Evolutionary conservation across 768 basidiomycete species (phyloP).

Genomic region (Sarcomyxa edulis): DNA sequence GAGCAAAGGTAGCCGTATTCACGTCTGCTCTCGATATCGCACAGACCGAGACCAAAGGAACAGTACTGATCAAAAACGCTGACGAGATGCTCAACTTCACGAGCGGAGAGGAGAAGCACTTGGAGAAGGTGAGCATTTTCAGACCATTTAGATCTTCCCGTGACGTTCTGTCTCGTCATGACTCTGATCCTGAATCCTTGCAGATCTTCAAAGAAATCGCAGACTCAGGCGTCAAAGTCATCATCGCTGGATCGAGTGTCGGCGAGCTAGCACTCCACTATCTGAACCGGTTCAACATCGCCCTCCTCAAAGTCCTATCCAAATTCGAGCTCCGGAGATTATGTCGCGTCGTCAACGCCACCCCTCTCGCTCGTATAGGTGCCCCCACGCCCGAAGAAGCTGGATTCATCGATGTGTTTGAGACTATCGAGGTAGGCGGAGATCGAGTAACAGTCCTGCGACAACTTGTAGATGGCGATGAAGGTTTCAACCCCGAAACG

Average conservation of each 20-base stretch:
- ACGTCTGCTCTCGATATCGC: constrained; percentile 89
- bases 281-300: constrained; percentile 89
- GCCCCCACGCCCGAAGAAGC: constrained; percentile 96
- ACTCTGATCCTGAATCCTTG: neutral
- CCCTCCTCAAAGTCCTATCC: constrained; percentile 94
- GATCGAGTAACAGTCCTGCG: constrained; percentile 96
- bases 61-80: constrained; percentile 91
- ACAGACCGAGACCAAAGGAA: constrained; percentile 99
- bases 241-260: constrained; percentile 89
- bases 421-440: constrained; percentile 94
- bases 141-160: neutral
- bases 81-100: constrained; percentile 98
- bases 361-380: constrained; percentile 92
- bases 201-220: constrained; percentile 97
- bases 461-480: constrained; percentile 67
- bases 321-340: constrained; percentile 96
- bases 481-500: constrained; percentile 47
- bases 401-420: constrained; percentile 89
- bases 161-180: constrained; percentile 5
- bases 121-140: constrained; percentile 64
- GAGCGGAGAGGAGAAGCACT: constrained; percentile 90
- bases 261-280: constrained; percentile 97
- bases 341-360: constrained; percentile 94
- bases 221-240: constrained; percentile 88
- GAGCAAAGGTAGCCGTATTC: constrained; percentile 93